These are phyloP conservation scores for Populus hybrid DNA, from an alignment of 441 rosid species.

Conservation along the genomic window DNA sequence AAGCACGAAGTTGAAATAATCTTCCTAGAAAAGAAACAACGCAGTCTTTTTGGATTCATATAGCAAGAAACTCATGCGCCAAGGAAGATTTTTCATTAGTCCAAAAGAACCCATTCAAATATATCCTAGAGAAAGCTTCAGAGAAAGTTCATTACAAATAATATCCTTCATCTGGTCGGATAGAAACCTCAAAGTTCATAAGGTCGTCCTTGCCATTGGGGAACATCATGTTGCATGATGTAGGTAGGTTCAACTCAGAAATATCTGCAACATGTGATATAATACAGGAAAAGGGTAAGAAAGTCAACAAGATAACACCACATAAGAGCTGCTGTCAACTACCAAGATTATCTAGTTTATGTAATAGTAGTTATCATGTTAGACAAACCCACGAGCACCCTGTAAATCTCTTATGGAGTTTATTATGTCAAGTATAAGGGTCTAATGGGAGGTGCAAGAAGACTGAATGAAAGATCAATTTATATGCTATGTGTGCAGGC, in stretches of 20 bases:
- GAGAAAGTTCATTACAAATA: conserved; percentile 50
- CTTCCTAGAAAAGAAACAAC: not conserved
- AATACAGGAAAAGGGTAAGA: not conserved
- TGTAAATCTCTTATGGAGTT: not conserved
- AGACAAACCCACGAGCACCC: not conserved
- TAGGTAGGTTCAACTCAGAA: conserved; percentile 82
- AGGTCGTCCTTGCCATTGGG: conserved; percentile 90
- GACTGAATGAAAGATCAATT: not conserved
- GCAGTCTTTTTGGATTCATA: not conserved
- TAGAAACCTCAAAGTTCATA: conserved; percentile 87
- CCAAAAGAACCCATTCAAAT: not conserved
- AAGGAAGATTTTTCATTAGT: not conserved
- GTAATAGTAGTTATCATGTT: not conserved
- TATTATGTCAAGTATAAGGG: not conserved
- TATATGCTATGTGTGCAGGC: not conserved
- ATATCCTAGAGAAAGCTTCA: not conserved
- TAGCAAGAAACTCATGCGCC: not conserved
- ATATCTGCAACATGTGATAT: conserved; percentile 46
- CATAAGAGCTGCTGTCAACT: not conserved
- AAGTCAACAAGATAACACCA: not conserved
- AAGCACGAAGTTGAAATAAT: not conserved
- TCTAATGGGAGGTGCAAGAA: not conserved
- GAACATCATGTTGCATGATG: conserved; percentile 66
- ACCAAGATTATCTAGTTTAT: not conserved
- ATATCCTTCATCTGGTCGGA: conserved; percentile 90